Percentiles rank a stretch among this genome's conserved stretches.
Conservation (phyloP, 768 basidiomycete genomes). For the Holtermanniella nyarrowii region DNA sequence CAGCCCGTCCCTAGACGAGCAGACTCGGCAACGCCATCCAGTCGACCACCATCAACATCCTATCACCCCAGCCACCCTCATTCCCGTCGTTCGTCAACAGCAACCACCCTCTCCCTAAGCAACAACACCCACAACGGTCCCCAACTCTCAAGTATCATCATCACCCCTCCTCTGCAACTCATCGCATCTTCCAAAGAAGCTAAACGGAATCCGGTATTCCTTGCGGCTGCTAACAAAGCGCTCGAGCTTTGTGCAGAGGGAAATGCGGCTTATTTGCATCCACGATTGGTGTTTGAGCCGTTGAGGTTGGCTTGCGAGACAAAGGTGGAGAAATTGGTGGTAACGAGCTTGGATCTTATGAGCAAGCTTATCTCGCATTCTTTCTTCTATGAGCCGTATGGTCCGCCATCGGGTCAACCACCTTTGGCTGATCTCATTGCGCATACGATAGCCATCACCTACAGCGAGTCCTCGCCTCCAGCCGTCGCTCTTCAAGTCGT, state of each 20-base stretch:
- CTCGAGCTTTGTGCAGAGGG: conserved; percentile 56
- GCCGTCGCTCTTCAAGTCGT: conserved; percentile 92
- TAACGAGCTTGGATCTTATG: conserved; percentile 92
- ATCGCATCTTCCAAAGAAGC: conserved; percentile 83
- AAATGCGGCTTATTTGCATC: conserved; percentile 55
- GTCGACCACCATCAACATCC: conserved; percentile 1
- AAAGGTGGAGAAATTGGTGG: conserved; percentile 75
- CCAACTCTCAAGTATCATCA: conserved; percentile 35
- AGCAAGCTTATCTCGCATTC: conserved; percentile 95
- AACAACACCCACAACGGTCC: conserved; percentile 6
- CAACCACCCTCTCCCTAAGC: conserved; percentile 32
- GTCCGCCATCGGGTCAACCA: conserved; percentile 61
- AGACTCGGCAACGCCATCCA: background rate
- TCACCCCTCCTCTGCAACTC: conserved; percentile 66
- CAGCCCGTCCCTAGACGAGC: background rate
- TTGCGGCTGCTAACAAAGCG: conserved; percentile 71
- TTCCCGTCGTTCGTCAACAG: conserved; percentile 24
- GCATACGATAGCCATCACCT: conserved; percentile 85
- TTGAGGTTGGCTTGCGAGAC: conserved; percentile 71
- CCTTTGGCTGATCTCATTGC: conserved; percentile 87
- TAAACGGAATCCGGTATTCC: conserved; percentile 65
- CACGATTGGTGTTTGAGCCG: conserved; percentile 90
- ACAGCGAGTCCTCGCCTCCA: conserved; percentile 77
- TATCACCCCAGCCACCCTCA: conserved; percentile 5
- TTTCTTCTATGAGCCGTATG: conserved; percentile 72